phyloP scores from a whole-genome alignment of 2,329 filamentous ascomycete species.

The Fusarium haematococcum region DNA sequence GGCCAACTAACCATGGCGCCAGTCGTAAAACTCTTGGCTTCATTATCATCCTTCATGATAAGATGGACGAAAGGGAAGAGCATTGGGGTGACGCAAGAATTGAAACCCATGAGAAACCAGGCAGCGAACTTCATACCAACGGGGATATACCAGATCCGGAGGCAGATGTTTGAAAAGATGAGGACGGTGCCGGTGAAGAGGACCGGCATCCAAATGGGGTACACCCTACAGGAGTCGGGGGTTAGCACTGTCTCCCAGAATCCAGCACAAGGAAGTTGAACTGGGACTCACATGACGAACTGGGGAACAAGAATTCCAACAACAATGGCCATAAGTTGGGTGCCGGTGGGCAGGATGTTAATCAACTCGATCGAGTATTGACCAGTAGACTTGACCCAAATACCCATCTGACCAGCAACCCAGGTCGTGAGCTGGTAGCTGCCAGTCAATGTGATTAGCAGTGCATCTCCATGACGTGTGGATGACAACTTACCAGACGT shows the following conservation, averaged over 20 bases:
- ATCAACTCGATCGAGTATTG: neutral
- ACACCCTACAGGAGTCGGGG: neutral
- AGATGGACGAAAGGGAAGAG: neutral
- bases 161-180: neutral
- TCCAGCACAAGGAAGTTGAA: neutral
- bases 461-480: neutral
- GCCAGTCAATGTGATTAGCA: neutral
- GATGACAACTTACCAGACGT: conserved; percentile 31
- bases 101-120: neutral
- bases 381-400: neutral
- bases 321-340: neutral
- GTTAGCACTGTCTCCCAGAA: neutral
- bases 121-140: neutral
- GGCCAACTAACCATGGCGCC: neutral
- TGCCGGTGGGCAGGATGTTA: neutral
- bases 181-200: neutral
- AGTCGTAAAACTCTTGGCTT: neutral
- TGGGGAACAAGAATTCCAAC: neutral
- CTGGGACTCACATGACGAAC: neutral
- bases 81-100: neutral
- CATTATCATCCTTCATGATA: neutral
- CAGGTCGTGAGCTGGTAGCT: neutral
- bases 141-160: neutral
- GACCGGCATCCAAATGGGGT: neutral
- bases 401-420: neutral